A percentile compares a stretch with the other conserved stretches of the same genome.
Conservation (phyloP, 371 early-diverging fungal species). For the Fennellomyces sp. region DNA sequence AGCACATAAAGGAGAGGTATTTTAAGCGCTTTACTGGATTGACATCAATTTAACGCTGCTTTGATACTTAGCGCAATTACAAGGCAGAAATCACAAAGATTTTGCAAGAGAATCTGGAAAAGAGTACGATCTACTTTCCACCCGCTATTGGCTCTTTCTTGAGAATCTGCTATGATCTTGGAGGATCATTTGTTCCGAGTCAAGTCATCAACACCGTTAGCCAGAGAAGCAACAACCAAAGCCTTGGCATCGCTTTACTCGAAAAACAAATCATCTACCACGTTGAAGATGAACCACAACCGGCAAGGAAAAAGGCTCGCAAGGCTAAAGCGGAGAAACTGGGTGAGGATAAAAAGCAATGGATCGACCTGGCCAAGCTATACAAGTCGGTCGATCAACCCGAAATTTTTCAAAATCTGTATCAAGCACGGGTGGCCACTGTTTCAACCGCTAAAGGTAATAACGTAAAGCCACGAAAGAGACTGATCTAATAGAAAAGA, state of each 20-base stretch:
- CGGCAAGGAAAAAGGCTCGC: conserved; percentile 9
- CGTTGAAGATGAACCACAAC: conserved; percentile 17
- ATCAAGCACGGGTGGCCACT: conserved; percentile 53
- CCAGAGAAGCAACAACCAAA: conserved; percentile 56
- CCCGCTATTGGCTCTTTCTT: conserved; percentile 60
- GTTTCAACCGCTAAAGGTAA: conserved; percentile 44
- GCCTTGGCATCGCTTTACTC: conserved; percentile 59
- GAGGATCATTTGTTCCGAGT: conserved; percentile 31
- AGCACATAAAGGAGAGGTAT: background rate
- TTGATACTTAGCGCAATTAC: conserved; percentile 18
- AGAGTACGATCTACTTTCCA: conserved; percentile 38
- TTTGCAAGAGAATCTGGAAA: conserved; percentile 29
- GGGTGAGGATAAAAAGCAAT: conserved; percentile 24
- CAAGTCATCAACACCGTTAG: conserved; percentile 37
- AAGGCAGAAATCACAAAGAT: conserved; percentile 30
- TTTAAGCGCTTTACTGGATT: background rate
- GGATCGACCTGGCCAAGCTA: conserved; percentile 64
- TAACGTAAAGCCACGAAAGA: background rate
- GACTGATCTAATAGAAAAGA: background rate
- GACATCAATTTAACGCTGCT: background rate
- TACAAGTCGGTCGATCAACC: conserved; percentile 66
- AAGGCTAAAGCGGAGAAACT: conserved; percentile 1
- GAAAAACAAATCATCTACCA: conserved; percentile 36
- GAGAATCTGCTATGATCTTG: conserved; percentile 55
- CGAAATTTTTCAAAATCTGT: conserved; percentile 65